Evolutionary conservation across 352 stramenopile species (phyloP), one percentile per base, ranked within the genome.

Genomic region (Elongisporangium anandrum): DNA sequence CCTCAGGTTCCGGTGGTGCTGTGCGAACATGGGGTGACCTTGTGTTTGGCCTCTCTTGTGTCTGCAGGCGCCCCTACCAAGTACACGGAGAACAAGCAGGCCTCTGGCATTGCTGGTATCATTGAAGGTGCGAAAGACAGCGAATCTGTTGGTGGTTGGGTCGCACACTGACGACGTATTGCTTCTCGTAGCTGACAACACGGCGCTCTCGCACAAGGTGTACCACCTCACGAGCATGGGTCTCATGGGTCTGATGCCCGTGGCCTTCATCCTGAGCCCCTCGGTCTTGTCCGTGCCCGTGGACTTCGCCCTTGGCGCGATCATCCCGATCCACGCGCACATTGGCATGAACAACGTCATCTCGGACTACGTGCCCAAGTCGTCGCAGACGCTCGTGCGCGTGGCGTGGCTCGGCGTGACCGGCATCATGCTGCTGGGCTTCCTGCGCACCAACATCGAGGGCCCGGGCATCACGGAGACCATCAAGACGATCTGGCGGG

Each of bases 271-370:
- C 48, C 66, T 92, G 54, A 92, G 81, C 62, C 85, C 85, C n/a
- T 94, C 85, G 64, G 53, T 73, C 23, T 61, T 94, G 21, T 71
- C 69, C 53, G 39, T 91, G 38, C 84, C 86, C 3, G 82, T 96
- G 50, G 88, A 96, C 68, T 67, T 89, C 51, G 73, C 81, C 48
- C 64, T 98, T 16, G 79, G 87, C 49, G 78, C 87, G 47, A 75
- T 94, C 50, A 80, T 98, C 65, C 81, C 92, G 3, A 73, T 94
- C 45, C 94, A 98, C 73, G 77, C 76, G 34, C 95, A 97, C 79
- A 95, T 98, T 53, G 92, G 94, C 53, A 88, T 98, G 75, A 98
- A 97, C 80, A 91, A 95, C 69, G 92, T 98, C 58, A 88, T 93
- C 52, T 95, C 88, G 38, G 94, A 98, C 77, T 98, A 98, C 72